These are phyloP conservation scores for Collybia nuda DNA, from an alignment of 768 basidiomycete genomes.

Conservation along the genomic window DNA sequence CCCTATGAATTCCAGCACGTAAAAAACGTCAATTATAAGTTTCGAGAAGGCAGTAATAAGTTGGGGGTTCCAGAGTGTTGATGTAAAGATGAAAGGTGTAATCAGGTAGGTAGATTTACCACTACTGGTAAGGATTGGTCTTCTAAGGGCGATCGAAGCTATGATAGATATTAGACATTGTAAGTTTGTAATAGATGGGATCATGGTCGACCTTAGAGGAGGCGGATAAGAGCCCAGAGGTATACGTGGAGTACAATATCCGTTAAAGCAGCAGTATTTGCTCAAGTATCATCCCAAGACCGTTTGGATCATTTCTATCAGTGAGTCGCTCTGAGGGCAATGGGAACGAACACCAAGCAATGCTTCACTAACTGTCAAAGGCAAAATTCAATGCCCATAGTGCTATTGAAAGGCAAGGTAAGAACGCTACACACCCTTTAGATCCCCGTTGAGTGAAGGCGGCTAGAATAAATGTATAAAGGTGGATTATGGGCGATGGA, in stretches of 20 bases:
- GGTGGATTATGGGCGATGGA: no score
- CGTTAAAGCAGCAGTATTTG: conserved; percentile 7
- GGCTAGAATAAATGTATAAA: no score
- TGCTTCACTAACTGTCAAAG: not conserved
- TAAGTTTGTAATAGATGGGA: not conserved
- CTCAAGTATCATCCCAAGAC: conserved; percentile 14
- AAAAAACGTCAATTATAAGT: not conserved
- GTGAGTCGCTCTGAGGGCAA: not conserved
- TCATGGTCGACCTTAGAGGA: conserved; percentile 4
- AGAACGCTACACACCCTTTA: no score
- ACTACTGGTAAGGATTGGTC: not conserved
- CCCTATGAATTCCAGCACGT: conserved; percentile 7
- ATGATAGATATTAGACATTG: not conserved
- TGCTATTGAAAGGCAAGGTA: no score
- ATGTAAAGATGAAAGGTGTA: conserved; percentile 12
- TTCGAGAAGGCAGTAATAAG: not conserved
- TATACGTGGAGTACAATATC: conserved; percentile 10
- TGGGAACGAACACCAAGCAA: not conserved
- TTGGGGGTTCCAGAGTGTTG: conserved; percentile 13
- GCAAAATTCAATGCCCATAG: no score
- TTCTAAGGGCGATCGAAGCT: not conserved
- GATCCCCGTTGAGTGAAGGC: no score
- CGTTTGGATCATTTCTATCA: not conserved
- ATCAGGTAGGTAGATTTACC: conserved; percentile 1
- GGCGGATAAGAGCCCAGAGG: conserved; percentile 3